Evolutionary conservation across 345 rosid species (phyloP).

Genomic region (Firmiana major): DNA sequence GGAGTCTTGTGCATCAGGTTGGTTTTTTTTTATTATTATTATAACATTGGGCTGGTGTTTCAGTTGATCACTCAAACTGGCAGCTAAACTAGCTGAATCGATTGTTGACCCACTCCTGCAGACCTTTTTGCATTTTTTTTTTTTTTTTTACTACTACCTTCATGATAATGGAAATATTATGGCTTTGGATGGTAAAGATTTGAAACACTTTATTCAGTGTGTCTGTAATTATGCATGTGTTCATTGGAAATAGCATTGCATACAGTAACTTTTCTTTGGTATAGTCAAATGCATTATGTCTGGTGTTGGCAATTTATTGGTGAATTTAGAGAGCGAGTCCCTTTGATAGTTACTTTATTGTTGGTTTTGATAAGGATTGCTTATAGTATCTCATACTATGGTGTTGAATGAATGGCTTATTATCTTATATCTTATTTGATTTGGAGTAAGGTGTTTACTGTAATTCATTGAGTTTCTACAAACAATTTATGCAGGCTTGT

Average conservation of each 20-base stretch:
- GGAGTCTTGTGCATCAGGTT: too few species aligned
- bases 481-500: constrained; percentile 51
- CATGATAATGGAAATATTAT: not conserved
- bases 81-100: not conserved
- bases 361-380: not conserved
- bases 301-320: not conserved
- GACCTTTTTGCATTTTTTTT: not conserved
- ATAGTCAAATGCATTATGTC: not conserved
- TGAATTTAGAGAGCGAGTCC: not conserved
- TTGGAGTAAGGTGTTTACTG: not conserved
- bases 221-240: not conserved
- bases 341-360: not conserved
- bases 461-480: not conserved
- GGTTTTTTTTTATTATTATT: too few species aligned
- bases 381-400: not conserved
- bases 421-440: not conserved
- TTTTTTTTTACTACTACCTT: not conserved
- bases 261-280: not conserved
- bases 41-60: not conserved
- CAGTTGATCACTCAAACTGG: not conserved
- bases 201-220: not conserved
- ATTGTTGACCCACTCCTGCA: not conserved
- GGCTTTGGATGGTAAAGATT: not conserved
- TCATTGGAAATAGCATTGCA: not conserved
- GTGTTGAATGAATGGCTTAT: constrained; percentile 4